These are phyloP conservation scores for Alternaria alternata DNA, from an alignment of 2,329 filamentous ascomycete species.

Conservation along the genomic window DNA sequence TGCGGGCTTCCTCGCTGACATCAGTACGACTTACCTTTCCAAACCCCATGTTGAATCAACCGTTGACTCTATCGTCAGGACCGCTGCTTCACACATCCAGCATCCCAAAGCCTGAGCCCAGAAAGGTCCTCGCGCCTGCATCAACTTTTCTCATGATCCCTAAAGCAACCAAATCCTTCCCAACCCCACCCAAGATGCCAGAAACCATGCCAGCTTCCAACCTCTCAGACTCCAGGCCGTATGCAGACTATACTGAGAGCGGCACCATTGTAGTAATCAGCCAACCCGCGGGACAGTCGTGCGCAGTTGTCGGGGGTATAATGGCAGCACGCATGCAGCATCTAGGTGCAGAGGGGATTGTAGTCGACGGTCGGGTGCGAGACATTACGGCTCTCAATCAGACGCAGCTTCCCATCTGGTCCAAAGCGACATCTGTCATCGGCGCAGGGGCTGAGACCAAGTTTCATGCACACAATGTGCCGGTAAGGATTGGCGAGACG, in stretches of 20 bases:
- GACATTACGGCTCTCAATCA: constrained; percentile 69
- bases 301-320: constrained; percentile 78
- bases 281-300: constrained; percentile 70
- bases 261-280: constrained; percentile 71
- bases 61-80: constrained; percentile 22
- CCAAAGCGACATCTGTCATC: constrained; percentile 64
- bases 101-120: constrained; percentile 24
- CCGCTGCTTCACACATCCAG: constrained; percentile 36
- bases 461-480: constrained; percentile 61
- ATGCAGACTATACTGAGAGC: constrained; percentile 69
- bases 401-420: constrained; percentile 67
- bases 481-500: constrained; percentile 50
- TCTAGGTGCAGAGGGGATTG: constrained; percentile 66
- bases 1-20: constrained; percentile 72
- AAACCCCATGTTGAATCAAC: neutral
- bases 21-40: constrained; percentile 55
- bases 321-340: constrained; percentile 75
- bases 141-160: constrained; percentile 70
- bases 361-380: constrained; percentile 74
- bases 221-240: constrained; percentile 61
- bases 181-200: constrained; percentile 44
- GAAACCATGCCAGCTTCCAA: constrained; percentile 39
- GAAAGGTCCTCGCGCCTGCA: constrained; percentile 60
- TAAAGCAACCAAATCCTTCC: constrained; percentile 59
- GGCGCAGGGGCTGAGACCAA: constrained; percentile 65